Percentiles rank a stretch among this genome's conserved stretches.
Evolutionary conservation across 2,329 filamentous ascomycete species (phyloP).

Genomic region (Xylaria arbuscula): DNA sequence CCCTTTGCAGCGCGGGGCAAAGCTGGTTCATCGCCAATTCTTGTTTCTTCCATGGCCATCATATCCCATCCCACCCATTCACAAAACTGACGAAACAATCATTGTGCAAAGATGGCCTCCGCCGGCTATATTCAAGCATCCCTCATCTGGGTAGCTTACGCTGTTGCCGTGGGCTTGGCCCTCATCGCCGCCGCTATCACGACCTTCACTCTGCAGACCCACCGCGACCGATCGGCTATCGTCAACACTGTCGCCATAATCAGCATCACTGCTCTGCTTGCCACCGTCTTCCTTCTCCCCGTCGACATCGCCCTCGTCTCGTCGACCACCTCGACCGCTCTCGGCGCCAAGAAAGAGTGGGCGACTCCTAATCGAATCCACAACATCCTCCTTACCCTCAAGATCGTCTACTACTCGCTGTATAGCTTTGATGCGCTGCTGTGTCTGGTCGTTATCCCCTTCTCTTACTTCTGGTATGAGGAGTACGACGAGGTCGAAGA

Average conservation of each 20-base stretch:
- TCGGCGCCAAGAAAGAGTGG: conserved; percentile 93
- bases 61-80: background rate
- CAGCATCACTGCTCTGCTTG: conserved; percentile 86
- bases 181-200: conserved; percentile 84
- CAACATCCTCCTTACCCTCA: conserved; percentile 81
- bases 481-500: conserved; percentile 93
- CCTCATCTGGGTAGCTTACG: conserved; percentile 95
- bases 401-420: conserved; percentile 89
- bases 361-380: conserved; percentile 84
- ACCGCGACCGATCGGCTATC: conserved; percentile 82
- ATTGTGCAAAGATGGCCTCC: conserved; percentile 44
- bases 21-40: conserved; percentile 18
- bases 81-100: conserved; percentile 1
- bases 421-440: conserved; percentile 93
- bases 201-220: conserved; percentile 90
- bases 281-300: conserved; percentile 90
- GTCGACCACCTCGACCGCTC: conserved; percentile 79
- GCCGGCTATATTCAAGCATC: conserved; percentile 81
- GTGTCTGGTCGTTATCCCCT: conserved; percentile 89
- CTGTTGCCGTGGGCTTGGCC: conserved; percentile 80
- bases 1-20: conserved; percentile 27
- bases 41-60: conserved; percentile 13
- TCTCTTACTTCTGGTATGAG: conserved; percentile 98
- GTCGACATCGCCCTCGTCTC: conserved; percentile 97
- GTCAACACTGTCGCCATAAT: conserved; percentile 88